Percentiles rank a stretch among this genome's conserved stretches.
These are phyloP conservation scores for Allium sativum DNA, from an alignment of 106 monocot species.

Conservation along the genomic window DNA sequence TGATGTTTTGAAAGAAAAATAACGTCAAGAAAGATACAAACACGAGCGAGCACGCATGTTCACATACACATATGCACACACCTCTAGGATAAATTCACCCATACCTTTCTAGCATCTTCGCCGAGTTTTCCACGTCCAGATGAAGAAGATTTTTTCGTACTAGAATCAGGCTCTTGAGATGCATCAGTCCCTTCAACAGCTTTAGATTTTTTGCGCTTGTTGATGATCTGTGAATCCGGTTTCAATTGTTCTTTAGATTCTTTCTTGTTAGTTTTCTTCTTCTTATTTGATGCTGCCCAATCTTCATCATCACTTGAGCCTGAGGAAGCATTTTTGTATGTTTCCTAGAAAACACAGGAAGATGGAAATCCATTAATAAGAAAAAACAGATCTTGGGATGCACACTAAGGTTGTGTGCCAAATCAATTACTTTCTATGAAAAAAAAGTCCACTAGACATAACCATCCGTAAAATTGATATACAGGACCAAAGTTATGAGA, in stretches of 20 bases:
- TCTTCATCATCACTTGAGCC: conserved; percentile 77
- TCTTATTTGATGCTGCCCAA: conserved; percentile 21
- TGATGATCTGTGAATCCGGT: background rate
- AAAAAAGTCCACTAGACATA: too few relatives aligned
- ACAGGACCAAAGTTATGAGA: too few relatives aligned
- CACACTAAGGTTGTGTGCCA: too few relatives aligned
- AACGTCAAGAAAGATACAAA: too few relatives aligned
- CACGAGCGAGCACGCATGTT: too few relatives aligned
- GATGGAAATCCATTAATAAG: too few relatives aligned
- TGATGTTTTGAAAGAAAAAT: background rate
- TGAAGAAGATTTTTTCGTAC: conserved; percentile 8
- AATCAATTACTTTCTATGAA: too few relatives aligned
- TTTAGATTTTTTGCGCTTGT: conserved; percentile 5
- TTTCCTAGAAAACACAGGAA: conserved; percentile 34
- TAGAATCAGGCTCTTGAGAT: conserved; percentile 5
- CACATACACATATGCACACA: background rate
- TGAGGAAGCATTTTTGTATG: conserved; percentile 50
- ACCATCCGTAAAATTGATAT: too few relatives aligned
- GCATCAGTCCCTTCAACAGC: background rate
- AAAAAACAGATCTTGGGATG: too few relatives aligned
- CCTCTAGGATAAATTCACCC: background rate
- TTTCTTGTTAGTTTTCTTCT: conserved; percentile 13
- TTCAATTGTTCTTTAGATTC: conserved; percentile 1
- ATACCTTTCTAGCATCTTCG: conserved; percentile 6
- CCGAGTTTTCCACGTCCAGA: conserved; percentile 3